These are phyloP conservation scores for Fusarium lyarnte DNA, from an alignment of 2,329 filamentous ascomycete genomes.

Conservation along the genomic window DNA sequence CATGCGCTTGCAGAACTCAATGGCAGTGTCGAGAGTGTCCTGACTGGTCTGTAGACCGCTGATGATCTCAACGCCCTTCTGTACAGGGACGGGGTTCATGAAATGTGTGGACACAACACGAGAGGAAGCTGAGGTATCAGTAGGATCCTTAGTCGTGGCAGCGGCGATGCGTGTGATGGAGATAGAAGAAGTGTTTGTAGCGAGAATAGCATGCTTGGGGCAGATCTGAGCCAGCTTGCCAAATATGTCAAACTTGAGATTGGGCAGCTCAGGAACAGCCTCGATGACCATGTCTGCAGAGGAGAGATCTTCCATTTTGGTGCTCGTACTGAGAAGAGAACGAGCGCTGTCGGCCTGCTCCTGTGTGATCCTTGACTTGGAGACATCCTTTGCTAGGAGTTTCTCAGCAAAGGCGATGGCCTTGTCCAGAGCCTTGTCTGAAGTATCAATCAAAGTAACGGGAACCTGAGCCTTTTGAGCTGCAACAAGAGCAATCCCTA, in stretches of 20 bases:
- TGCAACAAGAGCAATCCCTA: slow-evolving; percentile 95
- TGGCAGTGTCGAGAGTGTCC: slow-evolving; percentile 81
- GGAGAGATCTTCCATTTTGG: slow-evolving; percentile 78
- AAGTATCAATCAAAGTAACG: slow-evolving; percentile 86
- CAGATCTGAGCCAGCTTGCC: slow-evolving; percentile 81
- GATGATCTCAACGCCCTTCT: slow-evolving; percentile 98
- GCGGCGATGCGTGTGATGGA: slow-evolving; percentile 96
- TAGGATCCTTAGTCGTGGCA: slow-evolving; percentile 80
- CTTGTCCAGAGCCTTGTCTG: slow-evolving; percentile 86
- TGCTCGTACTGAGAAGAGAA: slow-evolving; percentile 74
- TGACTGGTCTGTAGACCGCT: slow-evolving; percentile 89
- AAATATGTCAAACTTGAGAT: slow-evolving; percentile 91
- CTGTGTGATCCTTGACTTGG: slow-evolving; percentile 85
- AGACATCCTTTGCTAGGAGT: slow-evolving; percentile 90
- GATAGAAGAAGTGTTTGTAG: slow-evolving; percentile 99
- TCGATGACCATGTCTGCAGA: slow-evolving; percentile 98
- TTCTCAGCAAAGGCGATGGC: slow-evolving; percentile 93
- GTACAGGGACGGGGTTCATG: slow-evolving; percentile 98
- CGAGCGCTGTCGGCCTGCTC: slow-evolving; percentile 80
- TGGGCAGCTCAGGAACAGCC: slow-evolving; percentile 91
- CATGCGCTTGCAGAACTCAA: slow-evolving; percentile 90
- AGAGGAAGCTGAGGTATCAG: slow-evolving; percentile 80
- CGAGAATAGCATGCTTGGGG: slow-evolving; percentile 85
- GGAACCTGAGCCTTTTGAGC: slow-evolving; percentile 84
- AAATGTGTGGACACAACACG: slow-evolving; percentile 97